phyloP scores from a whole-genome alignment of 2,329 filamentous ascomycete species.

The Alternaria sp. region DNA sequence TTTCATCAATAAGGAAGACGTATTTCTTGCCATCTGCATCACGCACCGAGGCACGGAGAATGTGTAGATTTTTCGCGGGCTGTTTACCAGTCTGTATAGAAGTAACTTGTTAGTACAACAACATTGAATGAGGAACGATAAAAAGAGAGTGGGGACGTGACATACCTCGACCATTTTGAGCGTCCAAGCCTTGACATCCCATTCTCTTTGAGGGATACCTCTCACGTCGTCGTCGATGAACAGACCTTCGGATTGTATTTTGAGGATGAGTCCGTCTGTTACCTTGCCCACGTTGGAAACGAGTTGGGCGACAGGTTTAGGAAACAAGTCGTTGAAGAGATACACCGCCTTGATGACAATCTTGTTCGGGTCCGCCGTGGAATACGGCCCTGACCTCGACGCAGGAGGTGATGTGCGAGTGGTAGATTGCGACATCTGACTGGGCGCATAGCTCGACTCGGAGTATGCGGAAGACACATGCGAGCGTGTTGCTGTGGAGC shows the following conservation, averaged over 20 bases:
- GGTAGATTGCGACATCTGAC: slow-evolving; percentile 70
- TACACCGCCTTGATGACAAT: slow-evolving; percentile 95
- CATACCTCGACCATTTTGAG: slow-evolving; percentile 81
- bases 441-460: slow-evolving; percentile 86
- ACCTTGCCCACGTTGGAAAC: slow-evolving; percentile 84
- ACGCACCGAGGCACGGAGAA: slow-evolving; percentile 66
- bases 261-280: slow-evolving; percentile 89
- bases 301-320: slow-evolving; percentile 89
- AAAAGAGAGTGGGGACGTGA: neutral
- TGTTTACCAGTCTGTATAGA: slow-evolving; percentile 53
- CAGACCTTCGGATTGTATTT: slow-evolving; percentile 90
- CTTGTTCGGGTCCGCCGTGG: slow-evolving; percentile 91
- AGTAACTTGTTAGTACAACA: slow-evolving; percentile 17
- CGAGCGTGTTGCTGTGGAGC: slow-evolving; percentile 35
- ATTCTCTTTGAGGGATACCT: slow-evolving; percentile 91
- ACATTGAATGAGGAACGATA: neutral
- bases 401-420: slow-evolving; percentile 83
- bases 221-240: slow-evolving; percentile 98
- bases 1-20: slow-evolving; percentile 66
- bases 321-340: slow-evolving; percentile 87
- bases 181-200: slow-evolving; percentile 98
- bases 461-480: slow-evolving; percentile 67
- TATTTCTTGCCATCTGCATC: slow-evolving; percentile 69
- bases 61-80: slow-evolving; percentile 56
- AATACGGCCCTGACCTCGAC: slow-evolving; percentile 78